phyloP scores from a whole-genome alignment of 768 basidiomycete genomes.

The Phlebiopsis flavidoalba region DNA sequence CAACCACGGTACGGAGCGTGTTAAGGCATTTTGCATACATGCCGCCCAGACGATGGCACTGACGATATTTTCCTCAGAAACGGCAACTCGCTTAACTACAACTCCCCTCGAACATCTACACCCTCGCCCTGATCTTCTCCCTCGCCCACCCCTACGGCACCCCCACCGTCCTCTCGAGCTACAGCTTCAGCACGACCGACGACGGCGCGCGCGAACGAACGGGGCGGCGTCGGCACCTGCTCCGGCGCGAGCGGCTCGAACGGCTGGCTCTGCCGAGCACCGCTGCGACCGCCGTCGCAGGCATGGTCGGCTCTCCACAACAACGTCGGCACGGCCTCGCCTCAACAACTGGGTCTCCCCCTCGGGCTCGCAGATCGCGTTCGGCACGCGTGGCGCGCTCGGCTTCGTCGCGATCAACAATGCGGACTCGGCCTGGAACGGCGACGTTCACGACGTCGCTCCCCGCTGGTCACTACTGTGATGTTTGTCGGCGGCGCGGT shows the following conservation, averaged over 20 bases:
- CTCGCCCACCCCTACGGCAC: constrained; percentile 66
- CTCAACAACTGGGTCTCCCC: constrained; percentile 59
- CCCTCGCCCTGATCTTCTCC: constrained; percentile 55
- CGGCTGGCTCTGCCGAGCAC: constrained; percentile 68
- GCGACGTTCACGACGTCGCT: constrained; percentile 53
- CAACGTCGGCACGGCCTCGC: constrained; percentile 42
- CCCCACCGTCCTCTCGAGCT: constrained; percentile 59
- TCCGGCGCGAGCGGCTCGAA: constrained; percentile 40
- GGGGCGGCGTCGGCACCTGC: background rate
- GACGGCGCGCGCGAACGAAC: constrained; percentile 60
- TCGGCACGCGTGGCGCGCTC: constrained; percentile 51
- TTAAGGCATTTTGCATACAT: constrained; percentile 12
- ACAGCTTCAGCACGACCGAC: constrained; percentile 44
- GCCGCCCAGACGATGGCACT: background rate
- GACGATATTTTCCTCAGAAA: constrained; percentile 28
- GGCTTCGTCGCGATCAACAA: constrained; percentile 72
- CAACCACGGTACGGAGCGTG: constrained; percentile 68
- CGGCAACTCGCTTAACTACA: constrained; percentile 48
- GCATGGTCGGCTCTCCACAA: constrained; percentile 63
- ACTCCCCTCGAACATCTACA: constrained; percentile 64
- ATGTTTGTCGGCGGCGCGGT: constrained; percentile 51
- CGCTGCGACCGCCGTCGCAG: constrained; percentile 50
- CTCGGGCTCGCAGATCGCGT: constrained; percentile 56
- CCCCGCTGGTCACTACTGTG: constrained; percentile 56
- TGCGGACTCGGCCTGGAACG: constrained; percentile 48